These are phyloP conservation scores for Aspergillus nanangensis DNA, from an alignment of 495 filamentous ascomycete genomes.

Conservation along the genomic window DNA sequence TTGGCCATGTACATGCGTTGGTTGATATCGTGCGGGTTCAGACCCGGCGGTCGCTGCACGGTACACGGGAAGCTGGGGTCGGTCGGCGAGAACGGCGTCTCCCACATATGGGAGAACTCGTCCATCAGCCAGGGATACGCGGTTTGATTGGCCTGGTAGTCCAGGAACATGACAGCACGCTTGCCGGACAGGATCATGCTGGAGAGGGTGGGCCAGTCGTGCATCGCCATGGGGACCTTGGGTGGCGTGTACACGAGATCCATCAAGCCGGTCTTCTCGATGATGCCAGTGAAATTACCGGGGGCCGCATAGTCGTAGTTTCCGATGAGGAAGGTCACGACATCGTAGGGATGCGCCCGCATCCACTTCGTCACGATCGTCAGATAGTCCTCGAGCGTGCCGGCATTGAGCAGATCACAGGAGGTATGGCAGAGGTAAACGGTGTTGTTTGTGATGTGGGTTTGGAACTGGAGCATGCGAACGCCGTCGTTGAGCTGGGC, in stretches of 20 bases:
- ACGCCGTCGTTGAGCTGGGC: slow-evolving; percentile 83
- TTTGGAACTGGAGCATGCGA: slow-evolving; percentile 86
- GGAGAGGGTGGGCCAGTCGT: slow-evolving; percentile 81
- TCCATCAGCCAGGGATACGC: slow-evolving; percentile 64
- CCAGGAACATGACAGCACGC: slow-evolving; percentile 63
- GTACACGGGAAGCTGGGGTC: slow-evolving; percentile 56
- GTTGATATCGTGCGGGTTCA: slow-evolving; percentile 45
- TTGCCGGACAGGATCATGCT: slow-evolving; percentile 68
- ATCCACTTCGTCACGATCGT: slow-evolving; percentile 69
- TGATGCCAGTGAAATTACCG: slow-evolving; percentile 51
- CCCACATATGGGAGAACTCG: slow-evolving; percentile 63
- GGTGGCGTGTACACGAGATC: slow-evolving; percentile 69
- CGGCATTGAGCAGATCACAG: slow-evolving; percentile 76
- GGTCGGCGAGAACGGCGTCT: slow-evolving; percentile 62
- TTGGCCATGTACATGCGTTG: slow-evolving; percentile 83
- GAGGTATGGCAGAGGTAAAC: slow-evolving; percentile 68
- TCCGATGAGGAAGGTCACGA: slow-evolving; percentile 84
- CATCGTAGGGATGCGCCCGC: slow-evolving; percentile 71
- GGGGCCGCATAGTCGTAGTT: slow-evolving; percentile 71
- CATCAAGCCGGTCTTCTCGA: slow-evolving; percentile 64
- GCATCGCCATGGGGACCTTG: slow-evolving; percentile 60
- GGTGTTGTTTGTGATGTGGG: slow-evolving; percentile 60
- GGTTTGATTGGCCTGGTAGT: slow-evolving; percentile 81
- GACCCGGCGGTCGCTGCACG: slow-evolving; percentile 54
- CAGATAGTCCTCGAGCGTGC: slow-evolving; percentile 72